phyloP scores from a whole-genome alignment of 352 stramenopile species.

The Globisporangium uncinulatum region DNA sequence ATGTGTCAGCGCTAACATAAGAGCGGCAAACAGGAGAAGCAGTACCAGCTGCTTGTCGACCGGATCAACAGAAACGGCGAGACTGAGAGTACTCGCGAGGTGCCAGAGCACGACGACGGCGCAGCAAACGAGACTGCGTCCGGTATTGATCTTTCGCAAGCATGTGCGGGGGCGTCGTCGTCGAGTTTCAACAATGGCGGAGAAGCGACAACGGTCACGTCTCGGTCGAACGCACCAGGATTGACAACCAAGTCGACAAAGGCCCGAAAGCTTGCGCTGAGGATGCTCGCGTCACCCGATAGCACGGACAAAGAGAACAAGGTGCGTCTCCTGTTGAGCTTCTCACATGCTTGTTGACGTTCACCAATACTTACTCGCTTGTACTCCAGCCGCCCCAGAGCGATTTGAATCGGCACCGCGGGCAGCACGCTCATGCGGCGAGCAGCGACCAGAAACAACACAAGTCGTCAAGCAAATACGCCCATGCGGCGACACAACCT shows the following conservation, averaged over 20 bases:
- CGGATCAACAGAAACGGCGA: not conserved
- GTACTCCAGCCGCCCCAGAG: not conserved
- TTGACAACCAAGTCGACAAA: not conserved
- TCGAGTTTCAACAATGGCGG: no score
- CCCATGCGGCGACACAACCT: not conserved
- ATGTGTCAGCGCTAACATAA: not conserved
- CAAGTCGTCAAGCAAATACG: not conserved
- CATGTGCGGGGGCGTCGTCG: no score
- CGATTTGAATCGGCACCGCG: no score
- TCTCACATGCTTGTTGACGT: not conserved
- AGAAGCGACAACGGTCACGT: not conserved
- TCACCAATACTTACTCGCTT: not conserved
- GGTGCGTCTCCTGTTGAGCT: not conserved
- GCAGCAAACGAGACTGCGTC: not conserved
- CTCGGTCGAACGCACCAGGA: not conserved
- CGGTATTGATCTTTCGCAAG: no score
- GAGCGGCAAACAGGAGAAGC: constrained; percentile 1
- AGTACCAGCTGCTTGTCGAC: not conserved
- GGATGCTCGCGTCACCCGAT: not conserved
- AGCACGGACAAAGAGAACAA: constrained; percentile 6
- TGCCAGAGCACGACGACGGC: not conserved
- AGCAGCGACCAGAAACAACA: not conserved
- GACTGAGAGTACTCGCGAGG: not conserved
- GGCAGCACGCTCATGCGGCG: not conserved
- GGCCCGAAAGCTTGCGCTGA: not conserved